Base-by-base conservation (phyloP, 2,329 filamentous ascomycete species). In the Karstenula rhodostoma region DNA sequence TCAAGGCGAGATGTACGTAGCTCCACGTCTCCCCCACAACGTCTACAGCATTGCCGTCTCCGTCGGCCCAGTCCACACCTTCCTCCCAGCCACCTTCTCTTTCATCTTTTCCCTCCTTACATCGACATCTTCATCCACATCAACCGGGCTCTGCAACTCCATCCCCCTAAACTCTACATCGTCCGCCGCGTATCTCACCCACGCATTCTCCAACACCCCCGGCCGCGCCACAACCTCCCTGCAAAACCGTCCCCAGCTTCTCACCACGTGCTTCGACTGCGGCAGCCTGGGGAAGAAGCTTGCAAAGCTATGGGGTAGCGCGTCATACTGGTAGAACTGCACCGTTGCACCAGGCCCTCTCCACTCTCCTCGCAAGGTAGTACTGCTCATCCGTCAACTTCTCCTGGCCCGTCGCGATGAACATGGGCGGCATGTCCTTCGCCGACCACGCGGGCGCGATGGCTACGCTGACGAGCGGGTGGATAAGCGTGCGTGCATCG, bases 231-330 rank as follows among this genome's bases (percentile, higher is more conserved):
- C 35, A 22, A 54, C 51, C 1, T 54, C 51, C 4, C 51, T 8
- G n/a, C 51, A 54, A 33, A 54, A 54, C 13, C 35, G 7, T 5
- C 51, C 35, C 51, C 51, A 54, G 3, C 17, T 12, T 3, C 40
- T 33, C 5, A 54, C 3, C 5, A 54, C 19, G 42, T 59, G 49
- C 19, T 35, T 23, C 23, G 57, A 59, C 15, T 59, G 57, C 10
- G 42, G 27, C 6, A 59, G 40, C 5, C 42, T 48, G 15, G 57
- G 57, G 22, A 55, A 59, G 37, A 79, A 57, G 72, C 78, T 71
- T 0, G 65, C 68, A 63, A 81, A 93, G 66, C 85, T 87, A 75
- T 92, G 90, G 53, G 90, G 89, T 90, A 93, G 93, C 4, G 86
- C 88, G 75, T 92, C 87, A 74, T 87, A 93, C 77, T 91, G 85